These are phyloP conservation scores for Kandelia obovata DNA, from an alignment of 345 rosid species.

Conservation along the genomic window DNA sequence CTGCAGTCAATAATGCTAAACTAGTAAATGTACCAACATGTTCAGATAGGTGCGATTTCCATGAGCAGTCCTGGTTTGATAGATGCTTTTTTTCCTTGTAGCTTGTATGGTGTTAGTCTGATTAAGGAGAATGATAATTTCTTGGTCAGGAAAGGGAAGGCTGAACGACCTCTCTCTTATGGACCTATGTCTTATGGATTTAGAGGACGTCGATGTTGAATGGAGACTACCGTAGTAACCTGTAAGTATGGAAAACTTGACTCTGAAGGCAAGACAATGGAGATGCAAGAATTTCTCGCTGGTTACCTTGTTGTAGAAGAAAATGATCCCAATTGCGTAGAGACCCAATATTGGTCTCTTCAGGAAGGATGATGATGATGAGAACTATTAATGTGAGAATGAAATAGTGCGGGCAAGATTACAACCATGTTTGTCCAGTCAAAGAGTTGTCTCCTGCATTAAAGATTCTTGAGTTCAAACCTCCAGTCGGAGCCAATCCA, in stretches of 20 bases:
- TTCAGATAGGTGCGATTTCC: background rate
- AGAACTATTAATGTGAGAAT: constrained; percentile 51
- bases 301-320: constrained; percentile 82
- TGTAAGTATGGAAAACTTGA: constrained; percentile 52
- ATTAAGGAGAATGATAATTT: constrained; percentile 33
- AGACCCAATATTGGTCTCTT: constrained; percentile 75
- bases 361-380: constrained; percentile 50
- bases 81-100: background rate
- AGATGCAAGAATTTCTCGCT: constrained; percentile 68
- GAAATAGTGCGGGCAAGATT: constrained; percentile 87
- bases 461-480: no score
- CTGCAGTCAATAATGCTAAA: constrained; percentile 21
- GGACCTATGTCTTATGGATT: constrained; percentile 48
- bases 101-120: no score
- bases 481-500: no score
- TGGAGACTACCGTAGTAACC: constrained; percentile 61
- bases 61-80: background rate
- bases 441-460: no score
- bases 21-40: background rate
- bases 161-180: constrained; percentile 38
- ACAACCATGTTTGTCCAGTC: constrained; percentile 72
- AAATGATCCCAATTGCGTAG: constrained; percentile 83
- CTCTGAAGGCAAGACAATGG: constrained; percentile 51
- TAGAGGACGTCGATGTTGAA: constrained; percentile 78
- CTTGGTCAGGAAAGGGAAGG: constrained; percentile 15